These are phyloP conservation scores for Pinus albicaulis DNA, from an alignment of 75 land plant genomes.

Conservation along the genomic window DNA sequence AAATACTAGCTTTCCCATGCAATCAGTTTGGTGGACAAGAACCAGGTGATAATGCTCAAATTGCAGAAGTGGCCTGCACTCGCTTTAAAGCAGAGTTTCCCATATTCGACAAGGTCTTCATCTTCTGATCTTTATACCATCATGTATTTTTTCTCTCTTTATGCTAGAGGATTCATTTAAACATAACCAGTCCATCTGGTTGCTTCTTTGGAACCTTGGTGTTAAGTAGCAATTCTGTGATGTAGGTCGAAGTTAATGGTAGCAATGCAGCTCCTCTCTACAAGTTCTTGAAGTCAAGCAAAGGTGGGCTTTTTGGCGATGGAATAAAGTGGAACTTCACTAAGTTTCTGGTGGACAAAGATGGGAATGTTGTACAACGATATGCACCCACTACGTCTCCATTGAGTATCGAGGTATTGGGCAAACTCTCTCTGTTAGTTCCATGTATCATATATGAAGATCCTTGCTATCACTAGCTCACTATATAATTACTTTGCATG, in stretches of 20 bases:
- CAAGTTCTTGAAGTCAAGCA: conserved; percentile 73
- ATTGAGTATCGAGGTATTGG: conserved; percentile 59
- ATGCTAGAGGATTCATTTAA: background rate
- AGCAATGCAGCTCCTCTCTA: conserved; percentile 68
- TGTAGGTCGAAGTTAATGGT: conserved; percentile 90
- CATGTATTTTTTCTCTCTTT: background rate
- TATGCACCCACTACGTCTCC: conserved; percentile 86
- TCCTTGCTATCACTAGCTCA: background rate
- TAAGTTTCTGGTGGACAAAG: conserved; percentile 79
- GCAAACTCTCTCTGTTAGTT: background rate
- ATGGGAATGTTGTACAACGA: conserved; percentile 81
- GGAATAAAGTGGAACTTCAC: conserved; percentile 88
- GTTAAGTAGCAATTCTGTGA: background rate
- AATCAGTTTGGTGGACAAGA: conserved; percentile 92
- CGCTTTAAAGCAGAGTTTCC: conserved; percentile 89
- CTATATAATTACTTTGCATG: background rate
- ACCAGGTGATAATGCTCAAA: conserved; percentile 81
- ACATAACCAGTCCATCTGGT: background rate
- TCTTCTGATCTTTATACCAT: background rate
- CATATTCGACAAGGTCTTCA: conserved; percentile 74
- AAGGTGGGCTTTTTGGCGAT: conserved; percentile 73
- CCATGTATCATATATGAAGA: too few species aligned
- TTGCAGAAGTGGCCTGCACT: conserved; percentile 75
- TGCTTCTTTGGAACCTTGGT: background rate
- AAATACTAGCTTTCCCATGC: conserved; percentile 89